phyloP scores from a whole-genome alignment of 2,329 filamentous ascomycete genomes.

The Elsinoe perseae region DNA sequence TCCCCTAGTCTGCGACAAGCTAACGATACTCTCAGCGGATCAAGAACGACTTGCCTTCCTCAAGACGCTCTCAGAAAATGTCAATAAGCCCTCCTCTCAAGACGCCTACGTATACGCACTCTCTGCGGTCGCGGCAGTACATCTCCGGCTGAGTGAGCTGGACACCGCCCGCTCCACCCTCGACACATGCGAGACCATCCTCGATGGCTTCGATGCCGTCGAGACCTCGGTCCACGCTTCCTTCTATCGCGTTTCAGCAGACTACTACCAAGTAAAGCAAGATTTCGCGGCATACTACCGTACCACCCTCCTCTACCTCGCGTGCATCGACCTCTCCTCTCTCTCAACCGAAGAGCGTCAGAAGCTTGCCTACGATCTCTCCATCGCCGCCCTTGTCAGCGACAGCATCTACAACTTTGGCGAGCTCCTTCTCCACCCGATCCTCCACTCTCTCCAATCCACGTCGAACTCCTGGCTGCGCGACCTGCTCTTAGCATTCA shows the following conservation, averaged over 20 bases:
- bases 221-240: conserved; percentile 92
- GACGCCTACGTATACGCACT: conserved; percentile 93
- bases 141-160: conserved; percentile 69
- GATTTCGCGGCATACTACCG: conserved; percentile 97
- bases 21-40: conserved; percentile 57
- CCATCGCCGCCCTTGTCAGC: conserved; percentile 84
- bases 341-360: conserved; percentile 68
- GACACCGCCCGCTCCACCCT: conserved; percentile 81
- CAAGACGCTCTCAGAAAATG: conserved; percentile 72
- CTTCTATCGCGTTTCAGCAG: conserved; percentile 91
- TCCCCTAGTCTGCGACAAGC: conserved; percentile 13
- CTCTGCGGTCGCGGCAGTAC: conserved; percentile 80
- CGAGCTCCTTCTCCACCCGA: conserved; percentile 94
- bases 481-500: conserved; percentile 95
- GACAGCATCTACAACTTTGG: conserved; percentile 99
- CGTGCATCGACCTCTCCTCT: conserved; percentile 78
- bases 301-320: conserved; percentile 94
- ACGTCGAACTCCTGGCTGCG: conserved; percentile 79
- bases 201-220: conserved; percentile 89
- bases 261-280: conserved; percentile 83
- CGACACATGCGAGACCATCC: conserved; percentile 75
- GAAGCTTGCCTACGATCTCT: conserved; percentile 82
- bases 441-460: conserved; percentile 74
- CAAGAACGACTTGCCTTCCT: conserved; percentile 80
- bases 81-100: conserved; percentile 86